Conservation (phyloP, 148 eudicot species). For the Rhododendron simsii region DNA sequence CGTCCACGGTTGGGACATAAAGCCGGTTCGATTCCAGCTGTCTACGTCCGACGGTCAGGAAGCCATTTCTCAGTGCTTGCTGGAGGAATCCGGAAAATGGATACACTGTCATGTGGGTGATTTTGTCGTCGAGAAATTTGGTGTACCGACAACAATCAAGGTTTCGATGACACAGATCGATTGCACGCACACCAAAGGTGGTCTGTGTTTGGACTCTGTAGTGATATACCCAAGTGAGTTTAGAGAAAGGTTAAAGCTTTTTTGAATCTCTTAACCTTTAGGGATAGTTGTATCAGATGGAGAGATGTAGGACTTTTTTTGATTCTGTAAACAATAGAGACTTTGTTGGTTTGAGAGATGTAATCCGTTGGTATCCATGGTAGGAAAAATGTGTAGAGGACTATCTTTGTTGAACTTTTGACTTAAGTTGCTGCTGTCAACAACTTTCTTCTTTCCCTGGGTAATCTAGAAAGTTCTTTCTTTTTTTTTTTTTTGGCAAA, state of each 20-base stretch:
- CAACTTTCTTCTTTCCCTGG: neutral
- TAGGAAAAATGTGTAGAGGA: neutral
- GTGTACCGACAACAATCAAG: constrained; percentile 30
- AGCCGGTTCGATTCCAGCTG: constrained; percentile 67
- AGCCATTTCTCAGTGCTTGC: constrained; percentile 45
- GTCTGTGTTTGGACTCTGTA: constrained; percentile 68
- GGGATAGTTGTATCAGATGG: neutral
- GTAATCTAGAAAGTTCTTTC: neutral
- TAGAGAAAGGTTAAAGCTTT: constrained; percentile 56
- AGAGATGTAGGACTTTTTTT: neutral
- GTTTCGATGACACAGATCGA: constrained; percentile 85
- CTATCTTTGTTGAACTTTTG: neutral
- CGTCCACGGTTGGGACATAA: constrained; percentile 65
- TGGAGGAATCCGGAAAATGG: constrained; percentile 63
- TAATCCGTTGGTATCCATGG: neutral
- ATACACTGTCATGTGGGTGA: constrained; percentile 61
- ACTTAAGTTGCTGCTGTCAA: neutral
- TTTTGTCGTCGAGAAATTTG: constrained; percentile 43
- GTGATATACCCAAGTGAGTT: constrained; percentile 52
- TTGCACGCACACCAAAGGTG: constrained; percentile 86
- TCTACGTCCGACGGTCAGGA: constrained; percentile 54
- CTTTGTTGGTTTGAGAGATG: neutral
- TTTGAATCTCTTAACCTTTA: constrained; percentile 26
- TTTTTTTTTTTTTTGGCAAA: too few species aligned
- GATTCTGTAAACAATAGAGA: neutral